Evolutionary conservation across 441 rosid genomes (phyloP).

Genomic region (Populus hybrid): DNA sequence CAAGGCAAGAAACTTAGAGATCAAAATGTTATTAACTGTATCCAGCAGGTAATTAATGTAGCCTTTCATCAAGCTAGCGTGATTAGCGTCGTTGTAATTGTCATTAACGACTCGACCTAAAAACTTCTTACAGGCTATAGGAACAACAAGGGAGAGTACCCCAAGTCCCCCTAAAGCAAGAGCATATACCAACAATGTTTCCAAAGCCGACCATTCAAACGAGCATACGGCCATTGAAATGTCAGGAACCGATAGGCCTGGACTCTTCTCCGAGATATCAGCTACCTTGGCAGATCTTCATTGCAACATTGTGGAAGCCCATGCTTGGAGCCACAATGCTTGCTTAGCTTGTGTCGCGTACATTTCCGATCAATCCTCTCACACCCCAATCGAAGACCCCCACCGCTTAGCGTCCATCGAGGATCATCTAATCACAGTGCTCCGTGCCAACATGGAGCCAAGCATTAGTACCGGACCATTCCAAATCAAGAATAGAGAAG

Average conservation of each 20-base stretch:
- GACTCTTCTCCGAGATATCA: slow-evolving; percentile 74
- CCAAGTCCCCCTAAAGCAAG: slow-evolving; percentile 21
- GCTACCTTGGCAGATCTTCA: slow-evolving; percentile 60
- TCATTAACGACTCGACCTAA: neutral
- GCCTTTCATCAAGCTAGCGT: neutral
- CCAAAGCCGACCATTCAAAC: slow-evolving; percentile 19
- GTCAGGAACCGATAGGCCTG: slow-evolving; percentile 64
- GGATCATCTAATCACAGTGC: slow-evolving; percentile 55
- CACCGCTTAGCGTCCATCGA: slow-evolving; percentile 56
- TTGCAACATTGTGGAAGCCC: slow-evolving; percentile 69
- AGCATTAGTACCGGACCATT: slow-evolving; percentile 15
- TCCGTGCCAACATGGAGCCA: slow-evolving; percentile 38
- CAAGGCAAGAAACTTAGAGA: slow-evolving; percentile 61
- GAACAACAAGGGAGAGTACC: slow-evolving; percentile 45
- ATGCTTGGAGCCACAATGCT: slow-evolving; percentile 83
- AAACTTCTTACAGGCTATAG: slow-evolving; percentile 45
- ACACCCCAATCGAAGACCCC: slow-evolving; percentile 54
- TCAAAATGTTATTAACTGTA: slow-evolving; percentile 50
- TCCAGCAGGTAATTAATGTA: slow-evolving; percentile 43
- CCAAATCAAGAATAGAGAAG: slow-evolving; percentile 35
- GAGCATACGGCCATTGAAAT: slow-evolving; percentile 69
- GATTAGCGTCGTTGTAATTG: neutral
- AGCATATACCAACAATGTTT: slow-evolving; percentile 23
- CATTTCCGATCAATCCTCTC: slow-evolving; percentile 46
- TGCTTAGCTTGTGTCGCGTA: slow-evolving; percentile 65